Conservation (phyloP, 2,329 filamentous ascomycete species). For the Aspergillus eucalypticola region DNA sequence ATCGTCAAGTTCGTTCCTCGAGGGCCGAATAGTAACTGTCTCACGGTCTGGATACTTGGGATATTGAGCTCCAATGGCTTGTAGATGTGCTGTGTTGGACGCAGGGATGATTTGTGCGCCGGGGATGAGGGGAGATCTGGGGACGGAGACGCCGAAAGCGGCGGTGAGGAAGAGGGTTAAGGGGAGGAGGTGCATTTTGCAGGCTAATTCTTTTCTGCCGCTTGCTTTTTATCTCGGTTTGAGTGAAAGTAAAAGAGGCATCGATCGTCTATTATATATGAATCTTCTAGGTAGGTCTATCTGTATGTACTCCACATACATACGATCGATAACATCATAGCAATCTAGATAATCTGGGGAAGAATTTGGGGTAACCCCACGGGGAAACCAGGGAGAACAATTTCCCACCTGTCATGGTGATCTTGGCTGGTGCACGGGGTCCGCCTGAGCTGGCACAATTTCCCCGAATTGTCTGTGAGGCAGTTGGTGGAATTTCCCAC, state of each 20-base stretch:
- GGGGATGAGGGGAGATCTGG: constrained; percentile 14
- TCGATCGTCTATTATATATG: too few relatives aligned
- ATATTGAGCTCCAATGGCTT: constrained; percentile 26
- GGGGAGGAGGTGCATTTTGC: too few relatives aligned
- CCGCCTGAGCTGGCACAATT: background rate
- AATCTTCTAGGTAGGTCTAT: too few relatives aligned
- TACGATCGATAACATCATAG: background rate
- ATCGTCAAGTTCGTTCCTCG: constrained; percentile 57
- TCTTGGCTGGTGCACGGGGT: background rate
- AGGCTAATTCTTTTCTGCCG: too few relatives aligned
- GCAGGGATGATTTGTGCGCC: constrained; percentile 30
- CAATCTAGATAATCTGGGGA: too few relatives aligned
- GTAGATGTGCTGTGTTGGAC: constrained; percentile 20
- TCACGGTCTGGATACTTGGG: constrained; percentile 38
- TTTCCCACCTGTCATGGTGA: background rate
- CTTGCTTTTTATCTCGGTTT: too few relatives aligned
- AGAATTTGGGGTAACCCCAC: background rate
- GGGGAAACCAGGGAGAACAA: background rate
- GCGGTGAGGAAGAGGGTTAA: too few relatives aligned
- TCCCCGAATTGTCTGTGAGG: constrained; percentile 1
- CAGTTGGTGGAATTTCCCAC: background rate
- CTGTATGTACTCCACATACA: too few relatives aligned
- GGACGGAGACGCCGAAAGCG: too few relatives aligned
- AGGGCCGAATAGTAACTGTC: constrained; percentile 55
- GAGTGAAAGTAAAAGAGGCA: too few relatives aligned